A percentile compares a stretch with the other conserved stretches of the same genome.
These are phyloP conservation scores for Colletotrichum musae DNA, from an alignment of 2,329 filamentous ascomycete genomes.

Conservation along the genomic window DNA sequence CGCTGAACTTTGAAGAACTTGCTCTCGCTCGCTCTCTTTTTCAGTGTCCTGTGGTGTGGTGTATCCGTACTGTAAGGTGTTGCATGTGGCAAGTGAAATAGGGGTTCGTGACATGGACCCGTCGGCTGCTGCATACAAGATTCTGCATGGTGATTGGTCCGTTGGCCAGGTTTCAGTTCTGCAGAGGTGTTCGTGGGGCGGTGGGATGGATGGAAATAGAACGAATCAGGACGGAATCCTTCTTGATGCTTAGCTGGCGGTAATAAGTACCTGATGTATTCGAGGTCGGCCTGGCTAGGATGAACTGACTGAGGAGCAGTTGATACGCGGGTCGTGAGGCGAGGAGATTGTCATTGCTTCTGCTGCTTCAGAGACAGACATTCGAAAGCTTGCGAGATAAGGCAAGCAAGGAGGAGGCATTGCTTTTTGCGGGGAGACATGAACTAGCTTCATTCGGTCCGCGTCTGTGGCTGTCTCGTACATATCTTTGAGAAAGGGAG, in stretches of 20 bases:
- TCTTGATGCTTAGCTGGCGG: no score
- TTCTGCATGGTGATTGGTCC: slow-evolving; percentile 1
- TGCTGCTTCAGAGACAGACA: slow-evolving; percentile 2
- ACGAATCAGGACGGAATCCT: background rate
- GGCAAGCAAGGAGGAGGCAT: background rate
- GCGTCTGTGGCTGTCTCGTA: background rate
- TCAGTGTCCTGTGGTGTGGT: no score
- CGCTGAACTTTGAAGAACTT: no score
- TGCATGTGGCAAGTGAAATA: no score
- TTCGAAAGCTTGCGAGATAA: background rate
- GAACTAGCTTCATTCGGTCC: background rate
- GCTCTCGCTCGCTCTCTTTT: no score
- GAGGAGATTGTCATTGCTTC: slow-evolving; percentile 14
- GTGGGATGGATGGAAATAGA: slow-evolving; percentile 22
- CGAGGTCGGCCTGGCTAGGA: background rate
- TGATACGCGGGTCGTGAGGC: slow-evolving; percentile 1
- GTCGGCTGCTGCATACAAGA: no score
- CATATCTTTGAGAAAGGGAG: no score
- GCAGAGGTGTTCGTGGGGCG: background rate
- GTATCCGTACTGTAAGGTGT: no score
- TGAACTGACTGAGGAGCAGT: background rate
- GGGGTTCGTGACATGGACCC: background rate
- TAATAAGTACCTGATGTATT: no score
- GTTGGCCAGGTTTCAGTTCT: slow-evolving; percentile 26
- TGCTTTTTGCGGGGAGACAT: no score